Conservation (phyloP, 495 filamentous ascomycete species). For the Podospora appendiculata region DNA sequence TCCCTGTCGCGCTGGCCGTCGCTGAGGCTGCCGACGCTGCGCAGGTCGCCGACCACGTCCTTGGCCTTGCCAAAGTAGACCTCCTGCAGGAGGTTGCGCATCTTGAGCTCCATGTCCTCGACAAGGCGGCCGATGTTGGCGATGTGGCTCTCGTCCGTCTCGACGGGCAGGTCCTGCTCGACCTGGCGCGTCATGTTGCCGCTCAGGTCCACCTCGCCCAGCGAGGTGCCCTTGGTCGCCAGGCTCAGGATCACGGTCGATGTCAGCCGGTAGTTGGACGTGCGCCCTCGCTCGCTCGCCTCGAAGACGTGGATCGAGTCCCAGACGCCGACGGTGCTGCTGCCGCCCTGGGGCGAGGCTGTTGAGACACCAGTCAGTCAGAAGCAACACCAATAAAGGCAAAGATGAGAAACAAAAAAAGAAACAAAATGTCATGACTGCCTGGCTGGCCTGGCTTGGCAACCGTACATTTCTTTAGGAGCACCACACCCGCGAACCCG, state of each 20-base stretch:
- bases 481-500: constrained; percentile 91
- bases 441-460: too few species aligned
- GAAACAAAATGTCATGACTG: too few species aligned
- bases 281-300: constrained; percentile 80
- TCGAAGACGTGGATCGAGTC: constrained; percentile 99
- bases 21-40: constrained; percentile 81
- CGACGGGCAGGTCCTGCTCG: constrained; percentile 80
- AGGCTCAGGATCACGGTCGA: constrained; percentile 92
- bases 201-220: constrained; percentile 87
- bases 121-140: constrained; percentile 91
- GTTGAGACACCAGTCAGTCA: not conserved
- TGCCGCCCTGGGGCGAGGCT: constrained; percentile 33
- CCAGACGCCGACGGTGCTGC: constrained; percentile 78
- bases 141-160: constrained; percentile 88
- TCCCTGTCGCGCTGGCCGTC: constrained; percentile 80
- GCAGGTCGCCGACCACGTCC: constrained; percentile 95
- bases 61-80: constrained; percentile 99
- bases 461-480: constrained; percentile 84
- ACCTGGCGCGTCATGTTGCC: constrained; percentile 98
- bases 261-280: constrained; percentile 94
- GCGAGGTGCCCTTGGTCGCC: constrained; percentile 56
- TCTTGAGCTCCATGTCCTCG: constrained; percentile 99
- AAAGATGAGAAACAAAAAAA: not conserved
- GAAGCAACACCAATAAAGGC: not conserved
- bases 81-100: constrained; percentile 97